Percentiles rank a stretch among this genome's conserved stretches.
Conservation (phyloP, 768 basidiomycete species). For the Suillus plorans region DNA sequence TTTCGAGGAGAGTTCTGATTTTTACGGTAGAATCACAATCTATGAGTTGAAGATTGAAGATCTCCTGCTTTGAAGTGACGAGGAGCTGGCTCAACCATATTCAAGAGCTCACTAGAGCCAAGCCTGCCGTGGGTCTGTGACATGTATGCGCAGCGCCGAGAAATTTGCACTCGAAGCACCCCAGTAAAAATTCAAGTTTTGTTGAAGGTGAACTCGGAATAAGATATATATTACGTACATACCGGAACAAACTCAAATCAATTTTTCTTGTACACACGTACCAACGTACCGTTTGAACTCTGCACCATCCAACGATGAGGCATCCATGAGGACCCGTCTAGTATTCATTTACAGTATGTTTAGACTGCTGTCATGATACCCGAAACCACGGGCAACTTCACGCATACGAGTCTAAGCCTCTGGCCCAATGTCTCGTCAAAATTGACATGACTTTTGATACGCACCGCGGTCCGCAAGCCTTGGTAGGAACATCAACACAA, state of each 20-base stretch:
- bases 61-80: neutral
- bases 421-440: neutral
- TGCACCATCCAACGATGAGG: neutral
- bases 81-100: neutral
- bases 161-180: neutral
- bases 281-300: too few relatives aligned
- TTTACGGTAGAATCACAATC: slow-evolving; percentile 77
- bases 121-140: neutral
- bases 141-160: neutral
- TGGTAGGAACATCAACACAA: neutral
- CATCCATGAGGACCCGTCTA: neutral
- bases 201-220: too few relatives aligned
- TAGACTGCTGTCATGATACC: neutral
- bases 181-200: too few relatives aligned
- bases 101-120: neutral
- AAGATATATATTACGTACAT: neutral
- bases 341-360: neutral
- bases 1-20: slow-evolving; percentile 82
- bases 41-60: slow-evolving; percentile 56
- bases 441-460: neutral
- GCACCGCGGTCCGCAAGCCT: neutral
- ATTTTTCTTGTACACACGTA: neutral
- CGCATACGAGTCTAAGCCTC: neutral
- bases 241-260: neutral
- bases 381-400: neutral